A percentile compares a stretch with the other conserved stretches of the same genome.
These are phyloP conservation scores for Candida tallmaniae DNA, from an alignment of 805 yeast genomes.

Conservation along the genomic window DNA sequence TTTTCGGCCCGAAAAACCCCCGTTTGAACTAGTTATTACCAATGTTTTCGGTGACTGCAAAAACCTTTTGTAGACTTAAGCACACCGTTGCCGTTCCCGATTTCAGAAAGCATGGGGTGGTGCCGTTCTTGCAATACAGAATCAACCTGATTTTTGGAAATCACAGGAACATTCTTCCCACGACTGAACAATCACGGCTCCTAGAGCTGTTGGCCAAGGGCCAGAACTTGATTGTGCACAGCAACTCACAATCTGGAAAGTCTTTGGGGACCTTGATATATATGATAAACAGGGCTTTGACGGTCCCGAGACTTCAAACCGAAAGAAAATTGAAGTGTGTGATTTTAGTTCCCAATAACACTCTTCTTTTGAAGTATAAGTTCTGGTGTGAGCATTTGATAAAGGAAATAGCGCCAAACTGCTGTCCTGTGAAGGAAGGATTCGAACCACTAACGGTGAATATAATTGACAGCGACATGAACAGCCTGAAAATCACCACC, in stretches of 20 bases:
- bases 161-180: neutral
- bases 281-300: slow-evolving; percentile 16
- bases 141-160: slow-evolving; percentile 9
- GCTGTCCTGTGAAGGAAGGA: slow-evolving; percentile 16
- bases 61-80: too few relatives aligned
- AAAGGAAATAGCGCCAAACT: slow-evolving; percentile 16
- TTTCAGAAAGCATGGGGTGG: slow-evolving; percentile 15
- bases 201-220: slow-evolving; percentile 5
- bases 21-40: too few relatives aligned
- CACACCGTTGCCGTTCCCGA: too few relatives aligned
- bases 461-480: neutral
- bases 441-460: neutral
- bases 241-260: slow-evolving; percentile 18
- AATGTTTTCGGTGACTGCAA: too few relatives aligned
- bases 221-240: slow-evolving; percentile 9
- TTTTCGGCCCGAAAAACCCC: too few relatives aligned
- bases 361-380: slow-evolving; percentile 16
- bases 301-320: slow-evolving; percentile 15
- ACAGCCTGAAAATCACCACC: neutral
- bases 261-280: slow-evolving; percentile 15
- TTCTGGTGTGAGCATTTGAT: slow-evolving; percentile 10
- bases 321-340: slow-evolving; percentile 14
- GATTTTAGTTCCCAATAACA: slow-evolving; percentile 23
- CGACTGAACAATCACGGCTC: slow-evolving; percentile 16
- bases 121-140: slow-evolving; percentile 20